Evolutionary conservation across 2,329 filamentous ascomycete genomes (phyloP).

Genomic region (Whalleya microplaca): DNA sequence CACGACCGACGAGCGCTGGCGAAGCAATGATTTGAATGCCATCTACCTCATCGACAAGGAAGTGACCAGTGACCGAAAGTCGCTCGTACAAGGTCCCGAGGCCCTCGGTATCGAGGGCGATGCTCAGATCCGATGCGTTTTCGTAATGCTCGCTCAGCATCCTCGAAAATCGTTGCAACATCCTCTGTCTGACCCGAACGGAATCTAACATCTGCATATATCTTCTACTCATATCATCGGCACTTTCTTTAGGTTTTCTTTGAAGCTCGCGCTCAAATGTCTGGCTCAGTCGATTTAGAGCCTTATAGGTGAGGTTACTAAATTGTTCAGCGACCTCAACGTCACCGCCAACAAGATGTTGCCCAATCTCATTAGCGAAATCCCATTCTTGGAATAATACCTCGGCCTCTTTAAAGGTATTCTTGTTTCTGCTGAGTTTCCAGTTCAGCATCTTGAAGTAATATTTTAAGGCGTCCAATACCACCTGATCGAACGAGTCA

Average conservation of each 20-base stretch:
- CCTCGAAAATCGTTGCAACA: constrained; percentile 92
- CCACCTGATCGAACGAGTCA: constrained; percentile 90
- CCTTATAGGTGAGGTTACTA: constrained; percentile 90
- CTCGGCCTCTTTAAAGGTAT: constrained; percentile 98
- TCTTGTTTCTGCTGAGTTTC: constrained; percentile 97
- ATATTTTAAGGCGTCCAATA: constrained; percentile 91
- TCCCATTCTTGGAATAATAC: constrained; percentile 97
- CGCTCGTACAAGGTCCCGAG: constrained; percentile 80
- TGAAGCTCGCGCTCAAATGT: constrained; percentile 93
- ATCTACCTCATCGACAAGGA: constrained; percentile 80
- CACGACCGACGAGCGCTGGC: constrained; percentile 72
- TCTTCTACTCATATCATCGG: constrained; percentile 89
- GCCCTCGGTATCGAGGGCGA: constrained; percentile 69
- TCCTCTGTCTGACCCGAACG: constrained; percentile 91
- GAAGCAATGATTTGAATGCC: constrained; percentile 86
- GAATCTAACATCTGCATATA: constrained; percentile 97
- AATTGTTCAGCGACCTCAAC: constrained; percentile 98
- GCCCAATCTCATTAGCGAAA: constrained; percentile 91
- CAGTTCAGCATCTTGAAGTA: constrained; percentile 99
- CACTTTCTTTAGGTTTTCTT: constrained; percentile 79
- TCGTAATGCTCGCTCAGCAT: constrained; percentile 93
- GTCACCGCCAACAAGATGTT: constrained; percentile 89
- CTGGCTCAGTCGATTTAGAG: constrained; percentile 81
- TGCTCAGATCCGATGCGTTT: constrained; percentile 93
- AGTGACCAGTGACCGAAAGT: constrained; percentile 81